Evolutionary conservation across 1,284 basidiomycete genomes (phyloP), one percentile per base, ranked within the genome.

Genomic region (Cryptococcus sp.): DNA sequence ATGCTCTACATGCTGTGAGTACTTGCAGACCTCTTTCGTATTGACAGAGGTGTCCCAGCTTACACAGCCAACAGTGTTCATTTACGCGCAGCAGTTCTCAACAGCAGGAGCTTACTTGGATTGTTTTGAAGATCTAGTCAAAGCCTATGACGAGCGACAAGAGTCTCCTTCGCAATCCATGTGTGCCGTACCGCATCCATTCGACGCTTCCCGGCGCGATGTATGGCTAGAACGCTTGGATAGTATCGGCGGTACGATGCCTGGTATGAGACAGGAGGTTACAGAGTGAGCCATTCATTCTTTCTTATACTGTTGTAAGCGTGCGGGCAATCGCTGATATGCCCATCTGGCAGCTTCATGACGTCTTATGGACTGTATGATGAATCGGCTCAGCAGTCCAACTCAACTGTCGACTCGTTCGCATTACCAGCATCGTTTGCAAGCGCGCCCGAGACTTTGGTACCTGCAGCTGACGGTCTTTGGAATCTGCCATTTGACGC

Each of bases 11-110:
- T 55, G 53, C 16, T n/a, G 53, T 55, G 20, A 41, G 53, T 49
- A 1, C 10, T 15, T 20, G 3, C 13, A 11, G 29, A 38, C 20
- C 11, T 17, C 15, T 10, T 20, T 25, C 15, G 15, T 4, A 3
- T 4, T 19, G 11, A 20, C 22, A 22, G 22, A 46, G 4, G 26
- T 16, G 1, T 44, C 4, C 19, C 26, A 54, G 15, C 26, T 17
- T 19, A 25, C 29, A n/a, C n/a, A 19, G 17, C 37, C 25, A 10
- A 38, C 17, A 55, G 53, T 55, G 11, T 55, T 55, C 53, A 38
- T 55, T 38, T 55, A 55, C 46, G 53, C 53, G 13, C 53, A 55
- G 45, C 53, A 55, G 39, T 55, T 55, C 39, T 46, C 53, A 7
- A 55, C 46, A 6, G 53, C 53, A 17, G 53, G 53, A 8, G 23